A percentile compares a stretch with the other conserved stretches of the same genome.
These are phyloP conservation scores for Botrytis tulipae DNA, from an alignment of 2,329 filamentous ascomycete genomes.

Conservation along the genomic window DNA sequence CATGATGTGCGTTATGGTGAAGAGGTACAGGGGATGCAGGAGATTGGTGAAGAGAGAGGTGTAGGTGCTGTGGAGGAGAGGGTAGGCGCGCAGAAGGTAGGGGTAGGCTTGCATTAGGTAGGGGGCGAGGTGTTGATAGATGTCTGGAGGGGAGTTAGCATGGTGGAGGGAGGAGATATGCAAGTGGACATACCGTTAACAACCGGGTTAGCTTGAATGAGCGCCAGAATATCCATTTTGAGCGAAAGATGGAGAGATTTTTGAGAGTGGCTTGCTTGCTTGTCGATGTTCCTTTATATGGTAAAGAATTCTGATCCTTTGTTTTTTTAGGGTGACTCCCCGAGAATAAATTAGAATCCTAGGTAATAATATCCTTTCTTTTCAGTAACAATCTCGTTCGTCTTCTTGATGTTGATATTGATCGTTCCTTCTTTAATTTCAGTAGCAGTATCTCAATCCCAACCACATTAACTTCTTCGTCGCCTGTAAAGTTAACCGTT, in stretches of 20 bases:
- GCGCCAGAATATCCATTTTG: neutral
- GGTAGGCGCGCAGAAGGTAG: constrained; percentile 1
- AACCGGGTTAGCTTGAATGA: neutral
- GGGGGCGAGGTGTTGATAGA: neutral
- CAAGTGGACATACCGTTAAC: neutral
- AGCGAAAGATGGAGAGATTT: neutral
- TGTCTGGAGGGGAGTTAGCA: neutral
- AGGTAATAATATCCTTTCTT: neutral
- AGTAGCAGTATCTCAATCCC: neutral
- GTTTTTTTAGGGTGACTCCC: neutral
- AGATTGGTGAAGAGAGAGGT: neutral
- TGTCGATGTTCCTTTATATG: neutral
- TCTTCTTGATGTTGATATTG: neutral
- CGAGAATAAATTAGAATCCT: neutral
- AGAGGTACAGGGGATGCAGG: constrained; percentile 10
- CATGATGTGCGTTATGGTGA: constrained; percentile 20
- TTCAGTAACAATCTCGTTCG: neutral
- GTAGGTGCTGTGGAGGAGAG: constrained; percentile 28
- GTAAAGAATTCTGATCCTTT: neutral
- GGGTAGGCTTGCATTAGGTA: neutral
- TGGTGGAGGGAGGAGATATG: neutral
- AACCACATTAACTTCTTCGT: neutral
- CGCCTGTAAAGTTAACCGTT: too few species aligned
- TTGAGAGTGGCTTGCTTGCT: neutral
- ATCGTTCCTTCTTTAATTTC: neutral